phyloP scores from a whole-genome alignment of 148 eudicot genomes.

The Simmondsia chinensis region DNA sequence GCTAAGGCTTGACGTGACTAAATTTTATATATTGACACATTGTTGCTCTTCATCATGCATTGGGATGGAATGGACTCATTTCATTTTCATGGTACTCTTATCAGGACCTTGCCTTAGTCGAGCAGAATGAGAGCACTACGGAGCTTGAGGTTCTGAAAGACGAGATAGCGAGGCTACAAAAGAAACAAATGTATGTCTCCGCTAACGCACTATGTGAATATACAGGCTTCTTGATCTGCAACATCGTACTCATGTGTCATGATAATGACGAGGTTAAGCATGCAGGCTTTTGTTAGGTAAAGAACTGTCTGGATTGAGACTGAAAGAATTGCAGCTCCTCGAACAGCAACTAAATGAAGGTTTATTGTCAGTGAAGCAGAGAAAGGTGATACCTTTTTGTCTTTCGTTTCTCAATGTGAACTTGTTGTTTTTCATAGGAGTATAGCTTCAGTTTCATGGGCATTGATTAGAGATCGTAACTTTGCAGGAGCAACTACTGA shows the following conservation, averaged over 20 bases:
- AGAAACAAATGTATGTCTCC: slow-evolving; percentile 32
- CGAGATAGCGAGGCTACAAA: slow-evolving; percentile 36
- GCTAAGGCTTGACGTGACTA: too few species aligned
- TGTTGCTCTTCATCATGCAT: too few species aligned
- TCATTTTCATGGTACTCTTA: not conserved
- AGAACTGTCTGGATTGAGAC: slow-evolving; percentile 43
- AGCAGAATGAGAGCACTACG: slow-evolving; percentile 25
- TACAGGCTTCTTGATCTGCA: not conserved
- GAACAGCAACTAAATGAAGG: slow-evolving; percentile 62
- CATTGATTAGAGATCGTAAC: not conserved
- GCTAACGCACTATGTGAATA: not conserved
- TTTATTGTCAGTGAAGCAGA: slow-evolving; percentile 52
- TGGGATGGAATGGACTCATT: too few species aligned
- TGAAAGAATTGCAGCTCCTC: slow-evolving; percentile 45
- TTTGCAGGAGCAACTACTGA: slow-evolving; percentile 57
- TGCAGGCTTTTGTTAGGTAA: slow-evolving; percentile 65
- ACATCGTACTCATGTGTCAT: not conserved
- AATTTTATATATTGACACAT: too few species aligned
- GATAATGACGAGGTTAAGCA: not conserved
- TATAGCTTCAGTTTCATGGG: not conserved
- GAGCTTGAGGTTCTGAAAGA: slow-evolving; percentile 46
- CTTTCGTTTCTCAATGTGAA: not conserved
- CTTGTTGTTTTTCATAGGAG: not conserved
- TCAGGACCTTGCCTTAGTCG: not conserved
- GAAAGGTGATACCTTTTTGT: slow-evolving; percentile 34